Evolutionary conservation across 306 rosid genomes (phyloP).

Genomic region (Senna siamea): DNA sequence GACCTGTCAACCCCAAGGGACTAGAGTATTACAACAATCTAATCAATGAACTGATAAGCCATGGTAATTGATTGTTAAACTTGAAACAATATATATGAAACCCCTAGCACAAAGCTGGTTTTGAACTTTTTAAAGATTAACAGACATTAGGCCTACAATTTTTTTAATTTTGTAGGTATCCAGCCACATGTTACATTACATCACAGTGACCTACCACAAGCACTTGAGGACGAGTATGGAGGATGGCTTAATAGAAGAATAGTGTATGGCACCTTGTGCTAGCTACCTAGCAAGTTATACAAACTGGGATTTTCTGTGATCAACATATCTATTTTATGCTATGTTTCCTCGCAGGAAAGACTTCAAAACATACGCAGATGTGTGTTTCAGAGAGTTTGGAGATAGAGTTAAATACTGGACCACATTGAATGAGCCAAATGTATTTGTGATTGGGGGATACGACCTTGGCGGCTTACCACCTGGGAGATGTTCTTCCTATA

Average conservation of each 20-base stretch:
- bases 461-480: constrained; percentile 31
- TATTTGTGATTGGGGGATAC: constrained; percentile 34
- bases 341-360: constrained; percentile 34
- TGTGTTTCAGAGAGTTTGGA: constrained; percentile 52
- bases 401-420: constrained; percentile 53
- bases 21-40: constrained; percentile 60
- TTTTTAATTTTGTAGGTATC: constrained; percentile 48
- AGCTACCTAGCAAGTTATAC: background rate
- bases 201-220: constrained; percentile 58
- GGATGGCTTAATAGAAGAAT: constrained; percentile 59
- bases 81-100: too few relatives aligned
- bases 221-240: constrained; percentile 66
- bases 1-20: constrained; percentile 62
- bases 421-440: constrained; percentile 44
- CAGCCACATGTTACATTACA: constrained; percentile 64
- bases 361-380: constrained; percentile 42
- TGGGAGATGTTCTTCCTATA: constrained; percentile 31
- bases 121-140: too few relatives aligned
- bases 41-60: constrained; percentile 50
- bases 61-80: constrained; percentile 37
- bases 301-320: background rate
- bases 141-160: background rate
- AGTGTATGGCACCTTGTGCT: constrained; percentile 43
- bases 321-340: constrained; percentile 1
- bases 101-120: too few relatives aligned